These are phyloP conservation scores for Cardiospermum halicacabum DNA, from an alignment of 345 rosid genomes.

Conservation along the genomic window DNA sequence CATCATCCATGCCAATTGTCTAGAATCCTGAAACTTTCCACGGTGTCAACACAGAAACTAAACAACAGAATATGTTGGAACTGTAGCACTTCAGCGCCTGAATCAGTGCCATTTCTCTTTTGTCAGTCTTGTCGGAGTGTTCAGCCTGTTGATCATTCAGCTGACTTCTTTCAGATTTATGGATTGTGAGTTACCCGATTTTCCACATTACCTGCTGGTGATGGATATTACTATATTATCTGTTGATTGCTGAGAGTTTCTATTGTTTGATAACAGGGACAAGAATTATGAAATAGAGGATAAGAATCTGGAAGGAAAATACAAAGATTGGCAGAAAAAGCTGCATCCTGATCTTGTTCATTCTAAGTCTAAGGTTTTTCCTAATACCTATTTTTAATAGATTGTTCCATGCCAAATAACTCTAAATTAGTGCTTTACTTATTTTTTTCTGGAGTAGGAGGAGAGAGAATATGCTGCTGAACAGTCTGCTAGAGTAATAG, in stretches of 20 bases:
- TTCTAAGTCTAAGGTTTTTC: constrained; percentile 74
- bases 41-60: constrained; percentile 21
- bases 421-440: neutral
- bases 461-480: constrained; percentile 83
- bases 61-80: constrained; percentile 59
- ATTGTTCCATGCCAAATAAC: neutral
- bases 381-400: neutral
- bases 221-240: neutral
- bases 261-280: constrained; percentile 35
- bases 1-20: constrained; percentile 2
- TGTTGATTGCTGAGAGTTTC: neutral
- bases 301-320: constrained; percentile 58
- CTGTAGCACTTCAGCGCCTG: constrained; percentile 42
- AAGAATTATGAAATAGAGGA: constrained; percentile 57
- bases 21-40: constrained; percentile 14
- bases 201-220: neutral
- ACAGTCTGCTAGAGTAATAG: constrained; percentile 80
- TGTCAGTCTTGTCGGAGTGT: constrained; percentile 67
- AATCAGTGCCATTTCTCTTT: constrained; percentile 44
- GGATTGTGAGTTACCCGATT: constrained; percentile 55
- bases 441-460: constrained; percentile 28
- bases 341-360: constrained; percentile 97
- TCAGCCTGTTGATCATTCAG: constrained; percentile 76
- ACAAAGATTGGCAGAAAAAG: constrained; percentile 90
- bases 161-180: constrained; percentile 73